Evolutionary conservation across 768 basidiomycete species (phyloP).

Genomic region (Mycena galericulata): DNA sequence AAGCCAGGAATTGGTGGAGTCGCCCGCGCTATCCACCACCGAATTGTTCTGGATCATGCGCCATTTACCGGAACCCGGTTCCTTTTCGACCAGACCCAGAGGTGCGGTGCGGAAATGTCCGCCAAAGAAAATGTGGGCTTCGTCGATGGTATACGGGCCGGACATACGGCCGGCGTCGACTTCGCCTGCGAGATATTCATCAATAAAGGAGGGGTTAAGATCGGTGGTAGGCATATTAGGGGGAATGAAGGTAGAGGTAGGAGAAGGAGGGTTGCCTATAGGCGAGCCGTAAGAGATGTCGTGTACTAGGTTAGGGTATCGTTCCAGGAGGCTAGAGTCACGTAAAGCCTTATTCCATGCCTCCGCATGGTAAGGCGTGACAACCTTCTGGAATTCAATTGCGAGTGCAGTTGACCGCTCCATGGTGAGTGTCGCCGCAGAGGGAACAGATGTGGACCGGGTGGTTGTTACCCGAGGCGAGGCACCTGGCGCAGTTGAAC

Average conservation of each 20-base stretch:
- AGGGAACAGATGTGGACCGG: constrained; percentile 15
- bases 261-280: constrained; percentile 16
- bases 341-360: constrained; percentile 19
- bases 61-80: constrained; percentile 12
- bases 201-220: constrained; percentile 13
- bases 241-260: constrained; percentile 22
- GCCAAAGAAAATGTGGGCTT: constrained; percentile 10
- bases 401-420: constrained; percentile 23
- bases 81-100: constrained; percentile 22
- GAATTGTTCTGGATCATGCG: constrained; percentile 26
- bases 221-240: constrained; percentile 21
- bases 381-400: constrained; percentile 11
- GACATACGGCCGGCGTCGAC: constrained; percentile 9
- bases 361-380: constrained; percentile 25
- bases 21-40: not conserved
- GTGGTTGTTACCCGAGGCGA: not conserved
- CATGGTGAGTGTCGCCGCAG: constrained; percentile 20
- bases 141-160: not conserved
- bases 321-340: constrained; percentile 17
- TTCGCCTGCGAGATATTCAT: constrained; percentile 17
- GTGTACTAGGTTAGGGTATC: constrained; percentile 24
- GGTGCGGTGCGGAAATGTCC: constrained; percentile 26
- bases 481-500: constrained; percentile 18
- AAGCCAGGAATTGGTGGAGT: constrained; percentile 27
- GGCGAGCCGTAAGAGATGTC: constrained; percentile 28